Conservation (phyloP, 805 yeast genomes). For the Ogataea ganodermae region DNA sequence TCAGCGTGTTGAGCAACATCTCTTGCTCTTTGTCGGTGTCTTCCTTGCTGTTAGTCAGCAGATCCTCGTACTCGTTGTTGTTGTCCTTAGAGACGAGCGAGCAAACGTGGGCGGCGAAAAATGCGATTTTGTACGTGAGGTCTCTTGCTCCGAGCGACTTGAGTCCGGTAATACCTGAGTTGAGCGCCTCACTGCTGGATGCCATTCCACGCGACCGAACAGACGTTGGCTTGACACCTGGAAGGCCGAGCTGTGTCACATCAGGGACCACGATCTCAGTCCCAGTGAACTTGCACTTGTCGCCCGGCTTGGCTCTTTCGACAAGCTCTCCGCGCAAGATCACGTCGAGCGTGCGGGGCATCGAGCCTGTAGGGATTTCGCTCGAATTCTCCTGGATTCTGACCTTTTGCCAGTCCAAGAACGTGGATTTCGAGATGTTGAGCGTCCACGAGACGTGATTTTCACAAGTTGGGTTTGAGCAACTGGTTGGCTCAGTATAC, state of each 20-base stretch:
- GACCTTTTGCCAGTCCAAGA: slow-evolving; percentile 95
- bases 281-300: slow-evolving; percentile 90
- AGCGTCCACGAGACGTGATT: slow-evolving; percentile 86
- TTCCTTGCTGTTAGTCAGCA: slow-evolving; percentile 22
- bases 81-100: slow-evolving; percentile 50
- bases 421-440: slow-evolving; percentile 78
- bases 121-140: slow-evolving; percentile 87
- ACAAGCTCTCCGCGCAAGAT: slow-evolving; percentile 92
- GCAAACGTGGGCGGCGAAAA: slow-evolving; percentile 86
- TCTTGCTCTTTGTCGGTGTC: slow-evolving; percentile 76
- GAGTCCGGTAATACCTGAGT: slow-evolving; percentile 86
- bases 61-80: slow-evolving; percentile 27
- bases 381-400: slow-evolving; percentile 94
- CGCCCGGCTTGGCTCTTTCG: slow-evolving; percentile 97
- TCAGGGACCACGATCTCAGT: slow-evolving; percentile 95
- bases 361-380: slow-evolving; percentile 97
- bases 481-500: slow-evolving; percentile 91
- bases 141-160: slow-evolving; percentile 92
- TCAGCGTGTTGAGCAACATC: slow-evolving; percentile 71
- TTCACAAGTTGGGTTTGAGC: slow-evolving; percentile 85
- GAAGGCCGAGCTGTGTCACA: slow-evolving; percentile 88
- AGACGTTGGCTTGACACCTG: slow-evolving; percentile 89
- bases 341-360: slow-evolving; percentile 96
- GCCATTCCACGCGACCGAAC: slow-evolving; percentile 57
- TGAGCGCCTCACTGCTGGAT: slow-evolving; percentile 62